Conservation (phyloP, 208 protist genomes). For the Acanthamoeba royreba region DNA sequence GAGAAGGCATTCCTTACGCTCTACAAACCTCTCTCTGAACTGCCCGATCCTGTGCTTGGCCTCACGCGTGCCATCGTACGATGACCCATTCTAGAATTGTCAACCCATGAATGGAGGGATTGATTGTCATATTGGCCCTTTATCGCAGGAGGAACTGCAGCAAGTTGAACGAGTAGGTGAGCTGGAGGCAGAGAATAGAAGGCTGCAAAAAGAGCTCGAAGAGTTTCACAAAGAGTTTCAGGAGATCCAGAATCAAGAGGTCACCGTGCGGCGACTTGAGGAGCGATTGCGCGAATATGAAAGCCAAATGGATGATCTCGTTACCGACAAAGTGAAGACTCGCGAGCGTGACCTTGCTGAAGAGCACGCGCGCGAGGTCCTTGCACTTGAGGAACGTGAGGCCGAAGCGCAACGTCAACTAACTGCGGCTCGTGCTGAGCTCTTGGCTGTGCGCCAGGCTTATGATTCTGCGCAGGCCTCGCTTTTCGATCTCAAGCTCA, state of each 20-base stretch:
- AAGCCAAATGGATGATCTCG: not conserved
- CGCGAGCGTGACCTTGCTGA: not conserved
- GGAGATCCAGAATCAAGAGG: conserved; percentile 66
- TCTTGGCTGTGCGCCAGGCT: not conserved
- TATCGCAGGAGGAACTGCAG: not conserved
- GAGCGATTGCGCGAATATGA: conserved; percentile 61
- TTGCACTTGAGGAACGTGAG: not conserved
- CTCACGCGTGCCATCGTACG: conserved; percentile 32
- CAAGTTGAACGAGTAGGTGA: not conserved
- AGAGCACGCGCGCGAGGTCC: not conserved
- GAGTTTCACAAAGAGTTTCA: conserved; percentile 63
- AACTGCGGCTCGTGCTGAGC: not conserved
- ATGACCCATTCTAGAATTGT: no score
- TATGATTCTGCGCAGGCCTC: not conserved
- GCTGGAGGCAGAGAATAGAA: conserved; percentile 62
- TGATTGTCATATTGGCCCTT: no score
- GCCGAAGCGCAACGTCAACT: not conserved
- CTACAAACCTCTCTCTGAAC: conserved; percentile 50
- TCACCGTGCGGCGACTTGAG: conserved; percentile 61
- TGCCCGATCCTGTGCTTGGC: conserved; percentile 37
- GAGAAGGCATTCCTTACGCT: conserved; percentile 60
- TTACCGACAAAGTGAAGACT: not conserved
- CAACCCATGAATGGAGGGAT: no score
- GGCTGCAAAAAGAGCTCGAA: conserved; percentile 39
- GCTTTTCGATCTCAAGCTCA: not conserved